Evolutionary conservation across 2,329 filamentous ascomycete genomes (phyloP).

Genomic region (Endoconidiophora laricicola): DNA sequence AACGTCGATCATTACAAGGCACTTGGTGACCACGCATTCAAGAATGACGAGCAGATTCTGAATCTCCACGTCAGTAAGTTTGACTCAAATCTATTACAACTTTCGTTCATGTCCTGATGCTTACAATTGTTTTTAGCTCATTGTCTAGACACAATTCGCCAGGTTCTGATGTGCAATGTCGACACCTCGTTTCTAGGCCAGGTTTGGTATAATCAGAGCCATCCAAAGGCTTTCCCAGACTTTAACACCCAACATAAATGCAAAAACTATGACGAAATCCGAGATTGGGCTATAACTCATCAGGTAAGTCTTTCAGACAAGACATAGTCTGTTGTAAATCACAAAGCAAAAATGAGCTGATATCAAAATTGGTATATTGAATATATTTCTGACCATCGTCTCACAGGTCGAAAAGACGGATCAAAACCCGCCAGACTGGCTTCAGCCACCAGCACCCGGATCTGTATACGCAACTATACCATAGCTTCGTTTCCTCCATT

Average conservation of each 20-base stretch:
- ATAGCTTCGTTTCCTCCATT: background rate
- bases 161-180: slow-evolving; percentile 45
- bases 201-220: slow-evolving; percentile 35
- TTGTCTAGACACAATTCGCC: slow-evolving; percentile 43
- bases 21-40: slow-evolving; percentile 34
- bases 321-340: background rate
- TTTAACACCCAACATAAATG: slow-evolving; percentile 45
- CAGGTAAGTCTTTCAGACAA: slow-evolving; percentile 23
- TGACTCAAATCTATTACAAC: too few species aligned
- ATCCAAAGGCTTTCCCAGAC: slow-evolving; percentile 37
- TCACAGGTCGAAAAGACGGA: slow-evolving; percentile 7
- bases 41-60: slow-evolving; percentile 37
- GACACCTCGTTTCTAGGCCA: slow-evolving; percentile 45
- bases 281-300: slow-evolving; percentile 35
- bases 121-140: slow-evolving; percentile 25
- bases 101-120: too few species aligned
- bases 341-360: background rate
- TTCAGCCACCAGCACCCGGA: slow-evolving; percentile 2
- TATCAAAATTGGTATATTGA: background rate
- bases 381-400: background rate
- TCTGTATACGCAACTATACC: slow-evolving; percentile 10
- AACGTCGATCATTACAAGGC: slow-evolving; percentile 41
- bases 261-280: slow-evolving; percentile 37
- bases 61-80: slow-evolving; percentile 36
- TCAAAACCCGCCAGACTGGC: slow-evolving; percentile 11